Evolutionary conservation across 257 asterid genomes (phyloP).

Genomic region (Hygrophila difformis): DNA sequence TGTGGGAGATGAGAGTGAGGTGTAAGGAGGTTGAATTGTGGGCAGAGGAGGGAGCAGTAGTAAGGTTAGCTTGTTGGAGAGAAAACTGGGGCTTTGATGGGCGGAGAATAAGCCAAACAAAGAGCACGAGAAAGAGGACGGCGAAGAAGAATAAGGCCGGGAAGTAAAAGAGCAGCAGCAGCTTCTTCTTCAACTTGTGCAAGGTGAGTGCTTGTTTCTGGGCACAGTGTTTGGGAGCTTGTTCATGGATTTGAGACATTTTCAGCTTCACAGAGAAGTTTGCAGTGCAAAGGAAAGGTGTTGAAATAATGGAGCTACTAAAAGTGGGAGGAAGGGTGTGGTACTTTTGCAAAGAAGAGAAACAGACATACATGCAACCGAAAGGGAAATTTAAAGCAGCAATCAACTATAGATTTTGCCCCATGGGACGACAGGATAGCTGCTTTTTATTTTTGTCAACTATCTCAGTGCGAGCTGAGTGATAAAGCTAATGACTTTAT

Average conservation of each 20-base stretch:
- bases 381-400: too few species aligned
- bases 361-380: too few species aligned
- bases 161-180: constrained; percentile 33
- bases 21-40: constrained; percentile 61
- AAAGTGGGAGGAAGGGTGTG: constrained; percentile 17
- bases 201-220: constrained; percentile 31
- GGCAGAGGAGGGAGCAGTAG: constrained; percentile 55
- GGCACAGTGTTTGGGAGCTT: constrained; percentile 84
- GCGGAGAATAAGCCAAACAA: constrained; percentile 64
- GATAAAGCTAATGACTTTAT: too few species aligned
- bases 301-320: constrained; percentile 20
- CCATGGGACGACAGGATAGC: too few species aligned
- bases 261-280: constrained; percentile 16
- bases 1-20: constrained; percentile 50
- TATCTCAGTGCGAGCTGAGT: too few species aligned
- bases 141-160: constrained; percentile 47
- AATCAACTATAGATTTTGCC: too few species aligned
- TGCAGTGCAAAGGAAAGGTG: constrained; percentile 16
- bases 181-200: constrained; percentile 29
- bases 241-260: constrained; percentile 63
- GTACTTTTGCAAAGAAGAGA: constrained; percentile 10
- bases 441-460: too few species aligned
- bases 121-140: constrained; percentile 52
- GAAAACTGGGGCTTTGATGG: constrained; percentile 75
- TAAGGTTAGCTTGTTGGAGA: constrained; percentile 47